Percentiles rank a stretch among this genome's conserved stretches.
Evolutionary conservation across 192 early-diverging fungal genomes (phyloP).

Genomic region (Linnemannia hyalina): DNA sequence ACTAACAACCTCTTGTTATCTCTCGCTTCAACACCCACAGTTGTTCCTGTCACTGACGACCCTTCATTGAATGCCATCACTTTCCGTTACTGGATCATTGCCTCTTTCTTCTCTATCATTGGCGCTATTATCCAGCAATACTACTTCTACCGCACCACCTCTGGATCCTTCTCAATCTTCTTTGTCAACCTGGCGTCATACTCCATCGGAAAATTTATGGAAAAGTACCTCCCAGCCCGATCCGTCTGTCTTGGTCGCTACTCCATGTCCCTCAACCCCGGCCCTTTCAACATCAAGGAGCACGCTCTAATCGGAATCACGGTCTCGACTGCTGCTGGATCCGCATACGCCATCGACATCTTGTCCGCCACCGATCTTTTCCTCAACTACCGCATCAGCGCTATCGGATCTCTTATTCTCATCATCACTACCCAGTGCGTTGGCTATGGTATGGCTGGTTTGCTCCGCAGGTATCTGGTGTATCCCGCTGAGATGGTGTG

Average conservation of each 20-base stretch:
- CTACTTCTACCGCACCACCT: slow-evolving; percentile 52
- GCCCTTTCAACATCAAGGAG: slow-evolving; percentile 76
- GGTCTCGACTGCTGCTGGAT: slow-evolving; percentile 57
- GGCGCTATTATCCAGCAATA: slow-evolving; percentile 53
- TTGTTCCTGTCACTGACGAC: slow-evolving; percentile 61
- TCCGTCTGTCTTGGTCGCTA: slow-evolving; percentile 8
- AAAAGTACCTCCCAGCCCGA: slow-evolving; percentile 10
- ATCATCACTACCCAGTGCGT: slow-evolving; percentile 45
- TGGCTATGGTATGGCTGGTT: slow-evolving; percentile 48
- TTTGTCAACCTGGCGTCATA: slow-evolving; percentile 54
- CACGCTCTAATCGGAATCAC: slow-evolving; percentile 73
- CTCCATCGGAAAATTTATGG: slow-evolving; percentile 41
- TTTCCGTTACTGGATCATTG: slow-evolving; percentile 64
- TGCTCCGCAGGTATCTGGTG: slow-evolving; percentile 76
- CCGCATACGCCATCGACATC: slow-evolving; percentile 64
- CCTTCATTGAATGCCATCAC: slow-evolving; percentile 56
- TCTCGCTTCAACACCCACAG: not conserved
- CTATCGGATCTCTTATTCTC: slow-evolving; percentile 24
- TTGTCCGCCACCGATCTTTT: slow-evolving; percentile 39
- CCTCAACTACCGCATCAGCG: slow-evolving; percentile 19
- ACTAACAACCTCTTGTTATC: not conserved
- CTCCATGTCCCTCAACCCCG: slow-evolving; percentile 30
- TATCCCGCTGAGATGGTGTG: slow-evolving; percentile 89
- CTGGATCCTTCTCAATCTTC: slow-evolving; percentile 36
- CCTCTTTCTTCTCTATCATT: slow-evolving; percentile 52